These are phyloP conservation scores for Pseudopyrenochaeta lycopersici DNA, from an alignment of 2,329 filamentous ascomycete species.

Conservation along the genomic window DNA sequence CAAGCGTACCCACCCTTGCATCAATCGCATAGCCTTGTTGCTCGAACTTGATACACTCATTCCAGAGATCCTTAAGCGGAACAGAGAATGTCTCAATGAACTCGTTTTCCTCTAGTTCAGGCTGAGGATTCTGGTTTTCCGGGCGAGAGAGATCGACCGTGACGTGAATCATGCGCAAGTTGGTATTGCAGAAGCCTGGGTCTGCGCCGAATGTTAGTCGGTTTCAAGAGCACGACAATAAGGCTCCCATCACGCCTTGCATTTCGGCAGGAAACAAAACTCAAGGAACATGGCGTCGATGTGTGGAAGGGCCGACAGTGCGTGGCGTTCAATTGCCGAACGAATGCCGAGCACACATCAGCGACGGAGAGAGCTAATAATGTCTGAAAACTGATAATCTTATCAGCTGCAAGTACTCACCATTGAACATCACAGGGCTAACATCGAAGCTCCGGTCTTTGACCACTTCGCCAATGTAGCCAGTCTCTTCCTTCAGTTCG, in stretches of 20 bases:
- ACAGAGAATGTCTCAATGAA: slow-evolving; percentile 83
- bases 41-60: slow-evolving; percentile 72
- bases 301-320: background rate
- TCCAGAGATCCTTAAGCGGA: slow-evolving; percentile 70
- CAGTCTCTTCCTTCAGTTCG: slow-evolving; percentile 71
- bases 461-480: slow-evolving; percentile 63
- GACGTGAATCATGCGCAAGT: slow-evolving; percentile 73
- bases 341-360: too few species aligned
- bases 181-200: slow-evolving; percentile 54
- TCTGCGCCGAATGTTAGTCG: slow-evolving; percentile 31
- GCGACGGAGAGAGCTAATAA: too few species aligned
- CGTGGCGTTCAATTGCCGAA: background rate
- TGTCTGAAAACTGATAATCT: background rate
- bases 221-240: background rate
- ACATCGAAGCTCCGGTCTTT: slow-evolving; percentile 44
- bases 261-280: too few species aligned
- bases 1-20: slow-evolving; percentile 78
- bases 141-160: slow-evolving; percentile 73
- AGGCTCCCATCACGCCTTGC: background rate
- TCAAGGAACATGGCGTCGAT: too few species aligned
- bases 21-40: slow-evolving; percentile 79
- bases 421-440: slow-evolving; percentile 55
- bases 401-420: slow-evolving; percentile 32
- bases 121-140: slow-evolving; percentile 73
- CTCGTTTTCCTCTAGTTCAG: slow-evolving; percentile 79